phyloP scores from a whole-genome alignment of 139 green algal genomes.

The Coccomyxa sp. region DNA sequence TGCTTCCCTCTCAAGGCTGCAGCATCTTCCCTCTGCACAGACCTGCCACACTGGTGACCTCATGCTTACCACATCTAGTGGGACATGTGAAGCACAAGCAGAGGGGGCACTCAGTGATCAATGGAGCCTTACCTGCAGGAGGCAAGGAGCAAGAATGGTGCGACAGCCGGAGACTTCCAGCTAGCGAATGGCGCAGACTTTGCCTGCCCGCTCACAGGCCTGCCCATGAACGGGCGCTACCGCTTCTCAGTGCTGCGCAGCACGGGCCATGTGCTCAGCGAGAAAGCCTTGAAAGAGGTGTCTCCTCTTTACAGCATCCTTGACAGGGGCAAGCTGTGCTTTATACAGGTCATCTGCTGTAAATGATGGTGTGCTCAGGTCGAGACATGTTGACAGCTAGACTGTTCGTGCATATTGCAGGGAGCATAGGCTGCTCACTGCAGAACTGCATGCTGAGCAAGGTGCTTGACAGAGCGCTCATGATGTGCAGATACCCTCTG shows the following conservation, averaged over 20 bases:
- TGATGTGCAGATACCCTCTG: conserved; percentile 24
- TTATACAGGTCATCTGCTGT: not conserved
- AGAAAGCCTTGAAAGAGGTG: conserved; percentile 75
- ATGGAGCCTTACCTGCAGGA: not conserved
- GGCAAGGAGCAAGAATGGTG: not conserved
- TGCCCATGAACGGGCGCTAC: conserved; percentile 60
- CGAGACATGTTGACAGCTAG: not conserved
- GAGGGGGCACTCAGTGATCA: not conserved
- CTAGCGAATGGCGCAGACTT: conserved; percentile 38
- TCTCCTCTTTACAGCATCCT: not conserved
- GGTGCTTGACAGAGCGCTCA: not conserved
- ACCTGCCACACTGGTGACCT: too few species aligned
- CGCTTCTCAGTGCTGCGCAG: conserved; percentile 44
- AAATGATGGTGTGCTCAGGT: not conserved
- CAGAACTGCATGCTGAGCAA: not conserved
- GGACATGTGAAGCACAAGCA: too few species aligned
- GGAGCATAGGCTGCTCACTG: not conserved
- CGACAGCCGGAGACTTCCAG: conserved; percentile 12
- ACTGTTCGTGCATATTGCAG: not conserved
- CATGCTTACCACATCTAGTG: too few species aligned
- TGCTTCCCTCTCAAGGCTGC: too few species aligned
- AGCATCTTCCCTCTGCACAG: too few species aligned
- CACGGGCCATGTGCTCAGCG: conserved; percentile 68
- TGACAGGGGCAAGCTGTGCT: conserved; percentile 14
- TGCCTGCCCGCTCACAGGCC: conserved; percentile 68